Evolutionary conservation across 1,284 basidiomycete genomes (phyloP), one percentile per base, ranked within the genome.

Genomic region (Apiotrichum sp.): DNA sequence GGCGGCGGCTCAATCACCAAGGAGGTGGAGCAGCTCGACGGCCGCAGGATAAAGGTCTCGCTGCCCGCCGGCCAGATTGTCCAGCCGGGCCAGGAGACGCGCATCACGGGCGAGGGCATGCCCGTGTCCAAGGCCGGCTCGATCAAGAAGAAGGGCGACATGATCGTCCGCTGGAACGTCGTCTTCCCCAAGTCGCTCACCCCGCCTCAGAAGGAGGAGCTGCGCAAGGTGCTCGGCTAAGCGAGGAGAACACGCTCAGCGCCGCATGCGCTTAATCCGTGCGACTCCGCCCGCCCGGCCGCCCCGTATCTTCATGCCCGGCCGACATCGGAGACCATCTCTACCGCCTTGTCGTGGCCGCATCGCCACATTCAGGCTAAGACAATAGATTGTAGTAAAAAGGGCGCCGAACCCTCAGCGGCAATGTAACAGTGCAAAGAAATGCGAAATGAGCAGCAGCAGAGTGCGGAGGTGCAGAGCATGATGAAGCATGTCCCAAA

Each of bases 21-120:
- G 58, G 70, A 72, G 29, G 76, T 93, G 10, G 83, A 86, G 62
- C 75, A 83, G 56, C 78, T 96, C 50, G 92, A 96, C 68, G 89
- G 89, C 13, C 79, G 88, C 55, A 86, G 82, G 70, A 67, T 92
- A 58, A 83, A 84, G 62, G 81, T 91, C 2, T 70, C 82, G 0
- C 70, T 85, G 0, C 92, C 93, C 0, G 73, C 75, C 52, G 73
- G 72, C n/a, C 85, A 86, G 14, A 77, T 90, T 51, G 80, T 96
- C 43, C 89, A 88, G 71, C 90, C 92, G 1, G 86, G 84, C 3
- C 82, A 86, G 74, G 82, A 87, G 70, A 88, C 84, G 11, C 80
- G 78, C 32, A 75, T 95, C 5, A 52, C 78, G 2, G 86, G 84
- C 1, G 89, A 93, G 74, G 93, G 93, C 11, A 95, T 96, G 92